Evolutionary conservation across 306 rosid genomes (phyloP), one percentile per base, ranked within the genome.

Genomic region (Adenanthera pavonina): DNA sequence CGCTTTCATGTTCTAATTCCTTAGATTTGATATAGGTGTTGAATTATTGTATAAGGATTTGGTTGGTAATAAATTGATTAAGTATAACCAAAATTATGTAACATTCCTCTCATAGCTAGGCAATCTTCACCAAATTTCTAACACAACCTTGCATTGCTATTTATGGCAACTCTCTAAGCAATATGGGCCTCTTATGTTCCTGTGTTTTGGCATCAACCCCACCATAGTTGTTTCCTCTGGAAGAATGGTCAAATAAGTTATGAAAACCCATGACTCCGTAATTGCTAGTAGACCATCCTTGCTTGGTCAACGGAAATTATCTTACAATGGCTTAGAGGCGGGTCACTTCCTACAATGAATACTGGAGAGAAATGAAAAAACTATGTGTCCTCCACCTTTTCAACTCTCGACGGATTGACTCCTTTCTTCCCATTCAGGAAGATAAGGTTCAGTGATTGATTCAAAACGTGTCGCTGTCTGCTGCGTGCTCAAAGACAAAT

Each of bases 181-280:
- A 7, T 74, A 89, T 16, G 92, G 92, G 1, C 87, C 93, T n/a
- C 72, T 92, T 56, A 88, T 92, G 91, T 78, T 73, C 8, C 25
- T 92, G 3, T 77, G 73, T 7, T 78, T 89, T 0, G 90, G 89
- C 7, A 2, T 54, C 2, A 30, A 59, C 1, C 85, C 78, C 73
- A 43, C 78, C 71, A 3, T 86, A 1, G 72, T 86, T 0, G 47
- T 86, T 75, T 86, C 89, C 41, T 86, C 89, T 0, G 44, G 84
- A 4, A 79, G 10, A 70, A 14, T 86, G 68, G 86, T 86, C 51
- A 46, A 13, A 33, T 3, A 83, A 51, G 69, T 86, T 6, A 6
- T 86, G 60, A 83, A 83, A 80, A 83, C 86, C 34, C 89, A 88
- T 12, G 91, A 90, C 75, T 84, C 71, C 33, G 59, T 51, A 0